A percentile compares a stretch with the other conserved stretches of the same genome.
These are phyloP conservation scores for Bruguiera gymnorhiza DNA, from an alignment of 345 rosid species.

Conservation along the genomic window DNA sequence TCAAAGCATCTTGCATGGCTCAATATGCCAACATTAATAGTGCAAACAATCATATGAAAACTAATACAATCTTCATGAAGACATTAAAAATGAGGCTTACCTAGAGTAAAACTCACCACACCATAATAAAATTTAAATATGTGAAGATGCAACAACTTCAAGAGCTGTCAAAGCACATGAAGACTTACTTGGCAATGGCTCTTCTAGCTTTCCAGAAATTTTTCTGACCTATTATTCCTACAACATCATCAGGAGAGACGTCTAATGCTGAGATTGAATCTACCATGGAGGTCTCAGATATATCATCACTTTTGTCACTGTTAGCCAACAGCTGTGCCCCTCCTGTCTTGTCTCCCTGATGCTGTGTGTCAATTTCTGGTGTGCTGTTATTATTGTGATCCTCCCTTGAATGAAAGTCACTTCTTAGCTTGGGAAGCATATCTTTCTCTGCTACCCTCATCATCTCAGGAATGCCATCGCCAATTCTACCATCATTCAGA, in stretches of 20 bases:
- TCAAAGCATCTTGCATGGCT: no score
- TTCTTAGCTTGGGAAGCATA: constrained; percentile 23
- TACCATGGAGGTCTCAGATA: constrained; percentile 63
- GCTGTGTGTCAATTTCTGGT: constrained; percentile 30
- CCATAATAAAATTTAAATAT: background rate
- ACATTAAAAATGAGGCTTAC: no score
- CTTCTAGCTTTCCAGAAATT: constrained; percentile 92
- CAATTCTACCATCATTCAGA: constrained; percentile 14
- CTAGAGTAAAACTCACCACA: no score
- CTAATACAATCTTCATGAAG: no score
- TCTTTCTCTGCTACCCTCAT: constrained; percentile 30
- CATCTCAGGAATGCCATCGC: constrained; percentile 21
- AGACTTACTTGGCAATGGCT: constrained; percentile 81
- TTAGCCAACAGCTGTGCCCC: constrained; percentile 32
- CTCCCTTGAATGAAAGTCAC: constrained; percentile 28
- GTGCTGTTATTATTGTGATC: constrained; percentile 32
- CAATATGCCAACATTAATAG: no score
- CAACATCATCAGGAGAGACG: constrained; percentile 81
- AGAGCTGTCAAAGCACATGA: background rate
- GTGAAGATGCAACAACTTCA: background rate
- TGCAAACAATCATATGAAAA: no score
- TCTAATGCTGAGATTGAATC: constrained; percentile 58
- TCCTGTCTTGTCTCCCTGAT: constrained; percentile 25
- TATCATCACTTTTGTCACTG: constrained; percentile 49
- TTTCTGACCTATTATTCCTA: constrained; percentile 80